Percentiles rank a stretch among this genome's conserved stretches.
These are phyloP conservation scores for Microstegium vimineum DNA, from an alignment of 176 grass and related monocot genomes.

Conservation along the genomic window DNA sequence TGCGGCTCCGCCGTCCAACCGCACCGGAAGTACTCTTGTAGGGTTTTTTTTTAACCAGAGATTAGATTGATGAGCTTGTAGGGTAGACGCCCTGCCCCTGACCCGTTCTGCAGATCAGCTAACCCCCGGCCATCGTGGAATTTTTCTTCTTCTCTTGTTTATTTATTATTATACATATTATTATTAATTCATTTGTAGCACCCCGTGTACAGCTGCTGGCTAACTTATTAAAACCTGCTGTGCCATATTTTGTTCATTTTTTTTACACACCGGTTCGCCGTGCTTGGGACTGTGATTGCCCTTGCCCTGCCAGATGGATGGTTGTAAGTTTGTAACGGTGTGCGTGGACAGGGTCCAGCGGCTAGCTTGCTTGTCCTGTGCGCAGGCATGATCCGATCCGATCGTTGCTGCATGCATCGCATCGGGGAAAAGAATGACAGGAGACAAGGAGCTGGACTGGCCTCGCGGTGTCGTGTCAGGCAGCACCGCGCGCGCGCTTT, in stretches of 20 bases:
- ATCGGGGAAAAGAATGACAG: too few relatives aligned
- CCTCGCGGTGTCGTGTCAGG: too few relatives aligned
- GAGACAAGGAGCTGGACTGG: too few relatives aligned
- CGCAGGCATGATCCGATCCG: too few relatives aligned
- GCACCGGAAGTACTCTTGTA: neutral
- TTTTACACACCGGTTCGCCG: neutral
- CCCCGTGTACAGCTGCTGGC: conserved; percentile 35
- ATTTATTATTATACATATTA: conserved; percentile 39
- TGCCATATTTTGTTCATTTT: conserved; percentile 24
- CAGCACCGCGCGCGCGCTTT: neutral
- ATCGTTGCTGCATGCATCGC: too few relatives aligned
- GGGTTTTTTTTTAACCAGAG: neutral
- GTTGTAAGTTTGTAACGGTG: neutral
- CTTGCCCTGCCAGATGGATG: neutral
- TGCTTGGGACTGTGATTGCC: neutral
- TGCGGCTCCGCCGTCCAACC: neutral
- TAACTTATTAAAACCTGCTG: neutral
- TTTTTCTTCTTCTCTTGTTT: conserved; percentile 21
- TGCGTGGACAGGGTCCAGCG: too few relatives aligned
- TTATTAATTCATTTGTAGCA: conserved; percentile 44
- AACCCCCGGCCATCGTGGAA: neutral
- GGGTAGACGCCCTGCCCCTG: conserved; percentile 22
- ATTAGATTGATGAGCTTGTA: conserved; percentile 16
- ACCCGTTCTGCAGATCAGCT: conserved; percentile 19
- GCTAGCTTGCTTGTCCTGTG: too few relatives aligned